Evolutionary conservation across 257 asterid genomes (phyloP).

Genomic region (Jasminum sambac): DNA sequence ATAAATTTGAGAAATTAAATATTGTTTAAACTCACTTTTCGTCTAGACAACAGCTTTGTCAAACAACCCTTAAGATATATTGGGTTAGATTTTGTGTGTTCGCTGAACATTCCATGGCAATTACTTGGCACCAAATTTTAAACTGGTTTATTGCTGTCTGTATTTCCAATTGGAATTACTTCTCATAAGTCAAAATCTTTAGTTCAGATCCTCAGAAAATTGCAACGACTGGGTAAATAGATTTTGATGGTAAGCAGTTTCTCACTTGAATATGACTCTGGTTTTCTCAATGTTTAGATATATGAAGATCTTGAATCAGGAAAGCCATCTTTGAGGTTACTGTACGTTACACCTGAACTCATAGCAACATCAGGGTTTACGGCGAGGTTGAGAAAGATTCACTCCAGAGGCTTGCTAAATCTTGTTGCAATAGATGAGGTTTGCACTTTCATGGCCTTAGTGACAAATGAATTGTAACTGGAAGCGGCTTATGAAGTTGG

Average conservation of each 20-base stretch:
- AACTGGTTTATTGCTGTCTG: background rate
- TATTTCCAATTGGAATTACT: background rate
- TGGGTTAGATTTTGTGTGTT: background rate
- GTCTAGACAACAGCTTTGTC: background rate
- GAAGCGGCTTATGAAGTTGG: conserved; percentile 26
- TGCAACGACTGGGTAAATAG: conserved; percentile 16
- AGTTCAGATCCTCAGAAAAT: conserved; percentile 23
- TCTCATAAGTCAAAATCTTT: conserved; percentile 16
- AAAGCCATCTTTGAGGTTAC: conserved; percentile 78
- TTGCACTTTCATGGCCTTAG: conserved; percentile 18
- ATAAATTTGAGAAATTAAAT: background rate
- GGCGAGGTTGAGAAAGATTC: conserved; percentile 70
- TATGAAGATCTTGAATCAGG: conserved; percentile 88
- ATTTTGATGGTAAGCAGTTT: conserved; percentile 21
- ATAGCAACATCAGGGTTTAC: conserved; percentile 84
- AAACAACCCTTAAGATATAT: background rate
- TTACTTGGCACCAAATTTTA: background rate
- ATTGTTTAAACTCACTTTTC: background rate
- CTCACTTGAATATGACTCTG: conserved; percentile 17
- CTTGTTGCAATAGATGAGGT: conserved; percentile 96
- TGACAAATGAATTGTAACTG: conserved; percentile 16
- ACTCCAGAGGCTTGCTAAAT: conserved; percentile 75
- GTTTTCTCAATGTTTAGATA: conserved; percentile 46
- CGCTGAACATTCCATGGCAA: background rate
- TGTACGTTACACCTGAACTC: conserved; percentile 93